Evolutionary conservation across 169 alveolate species (phyloP), one percentile per base, ranked within the genome.

Genomic region (Theileria orientalis): DNA sequence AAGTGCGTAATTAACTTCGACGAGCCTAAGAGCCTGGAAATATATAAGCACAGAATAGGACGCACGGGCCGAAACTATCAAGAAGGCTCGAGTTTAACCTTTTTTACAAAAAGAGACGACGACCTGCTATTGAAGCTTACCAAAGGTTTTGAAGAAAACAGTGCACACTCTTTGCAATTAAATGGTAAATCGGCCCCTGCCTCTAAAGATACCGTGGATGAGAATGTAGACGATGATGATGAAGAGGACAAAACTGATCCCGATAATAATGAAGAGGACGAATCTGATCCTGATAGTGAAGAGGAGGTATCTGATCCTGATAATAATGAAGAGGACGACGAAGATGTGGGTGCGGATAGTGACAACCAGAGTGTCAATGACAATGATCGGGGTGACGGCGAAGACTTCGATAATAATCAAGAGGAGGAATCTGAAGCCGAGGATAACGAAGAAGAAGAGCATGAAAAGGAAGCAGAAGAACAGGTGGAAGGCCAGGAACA

Each of bases 21-120:
- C 83, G 93, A 97, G 90, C 99, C 99, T 0, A 90, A 90, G 68
- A 94, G 94, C 52, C 91, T 94, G 19, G 99, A 96, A 90, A 98
- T 94, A 76, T 98, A 98, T 76, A 94, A 96, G 35, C 99, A 98
- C 79, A 90, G 99, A 72, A 96, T 98, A 23, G 99, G 99, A 30
- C 76, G 97, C 52, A 92, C 95, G 29, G 97, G 95, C 47, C 90
- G 99, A 74, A 98, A 98, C 42, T 98, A 98, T 0, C 90, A 92
- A 14, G 74, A 61, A 13, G 96, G 98, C 29, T 87, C 91, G 32
- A 94, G 98, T n/a, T 87, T 92, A 69, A 91, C 98, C 13, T 94
- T 96, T 90, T 51, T 75, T 19, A 25, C 54, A 30, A 32, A 29
- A 25, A 64, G 14, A 41, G 76, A 46, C 37, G 70, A 35, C 6